Evolutionary conservation across 2,329 filamentous ascomycete genomes (phyloP).

Genomic region (Trichoderma koningiopsis): DNA sequence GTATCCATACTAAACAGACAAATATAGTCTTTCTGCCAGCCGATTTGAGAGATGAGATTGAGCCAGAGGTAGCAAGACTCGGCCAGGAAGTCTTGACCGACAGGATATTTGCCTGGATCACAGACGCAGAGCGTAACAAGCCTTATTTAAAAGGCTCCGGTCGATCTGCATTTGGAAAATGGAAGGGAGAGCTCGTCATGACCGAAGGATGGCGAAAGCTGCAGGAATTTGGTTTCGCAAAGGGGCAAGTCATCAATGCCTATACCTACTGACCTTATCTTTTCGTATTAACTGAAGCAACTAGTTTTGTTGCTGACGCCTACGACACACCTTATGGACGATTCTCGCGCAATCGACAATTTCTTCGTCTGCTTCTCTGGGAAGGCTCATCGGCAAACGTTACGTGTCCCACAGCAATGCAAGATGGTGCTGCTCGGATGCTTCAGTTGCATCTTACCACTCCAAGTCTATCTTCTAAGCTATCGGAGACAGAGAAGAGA

Average conservation of each 20-base stretch:
- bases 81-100: constrained; percentile 57
- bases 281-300: neutral
- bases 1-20: too few relatives aligned
- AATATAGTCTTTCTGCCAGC: constrained; percentile 54
- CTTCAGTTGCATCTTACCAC: constrained; percentile 48
- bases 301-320: constrained; percentile 58
- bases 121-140: constrained; percentile 66
- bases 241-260: constrained; percentile 44
- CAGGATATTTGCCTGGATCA: constrained; percentile 57
- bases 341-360: constrained; percentile 61
- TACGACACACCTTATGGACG: constrained; percentile 56
- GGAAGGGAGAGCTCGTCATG: constrained; percentile 61
- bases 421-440: constrained; percentile 61
- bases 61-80: constrained; percentile 49
- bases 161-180: constrained; percentile 62
- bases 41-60: constrained; percentile 42
- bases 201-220: constrained; percentile 67
- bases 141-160: constrained; percentile 60
- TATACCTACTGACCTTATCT: too few relatives aligned
- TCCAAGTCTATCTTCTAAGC: constrained; percentile 30
- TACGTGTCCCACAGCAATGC: constrained; percentile 69
- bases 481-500: constrained; percentile 35
- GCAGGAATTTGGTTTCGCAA: constrained; percentile 59
- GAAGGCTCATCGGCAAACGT: constrained; percentile 60
- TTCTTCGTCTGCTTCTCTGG: constrained; percentile 61